Evolutionary conservation across 1,284 basidiomycete species (phyloP).

Genomic region (Puccinia triticina): DNA sequence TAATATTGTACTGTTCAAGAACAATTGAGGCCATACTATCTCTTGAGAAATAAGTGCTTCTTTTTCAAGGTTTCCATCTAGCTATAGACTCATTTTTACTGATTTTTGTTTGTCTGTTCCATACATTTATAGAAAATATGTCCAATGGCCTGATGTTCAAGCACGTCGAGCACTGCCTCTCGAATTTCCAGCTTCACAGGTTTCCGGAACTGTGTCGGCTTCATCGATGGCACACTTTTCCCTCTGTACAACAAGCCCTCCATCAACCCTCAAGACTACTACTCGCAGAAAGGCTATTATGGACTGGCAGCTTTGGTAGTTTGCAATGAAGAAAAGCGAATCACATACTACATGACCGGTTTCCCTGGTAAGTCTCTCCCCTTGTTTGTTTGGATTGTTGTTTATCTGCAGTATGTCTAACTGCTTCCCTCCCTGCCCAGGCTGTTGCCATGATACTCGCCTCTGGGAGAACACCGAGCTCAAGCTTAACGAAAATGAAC

Average conservation of each 20-base stretch:
- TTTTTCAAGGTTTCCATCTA: background rate
- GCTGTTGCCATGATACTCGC: no score
- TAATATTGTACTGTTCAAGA: background rate
- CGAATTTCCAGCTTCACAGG: no score
- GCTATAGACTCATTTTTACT: constrained; percentile 4
- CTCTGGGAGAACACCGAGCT: no score
- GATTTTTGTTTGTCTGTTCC: no score
- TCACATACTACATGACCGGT: background rate
- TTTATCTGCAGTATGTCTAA: background rate
- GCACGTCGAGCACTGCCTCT: no score
- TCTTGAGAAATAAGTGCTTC: background rate
- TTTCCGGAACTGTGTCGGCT: no score
- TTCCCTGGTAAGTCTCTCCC: constrained; percentile 10
- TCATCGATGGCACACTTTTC: background rate
- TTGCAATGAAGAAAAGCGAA: background rate
- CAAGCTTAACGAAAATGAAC: no score
- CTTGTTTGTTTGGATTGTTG: background rate
- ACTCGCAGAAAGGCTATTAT: no score
- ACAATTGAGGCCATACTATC: background rate
- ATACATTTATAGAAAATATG: no score
- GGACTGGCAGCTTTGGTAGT: no score
- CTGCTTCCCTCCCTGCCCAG: background rate
- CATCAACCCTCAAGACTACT: constrained; percentile 2
- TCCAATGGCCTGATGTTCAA: no score
- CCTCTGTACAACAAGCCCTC: constrained; percentile 12